Base-by-base conservation (phyloP, 1,139 yeast genomes). In the Yamadazyma mexicana region DNA sequence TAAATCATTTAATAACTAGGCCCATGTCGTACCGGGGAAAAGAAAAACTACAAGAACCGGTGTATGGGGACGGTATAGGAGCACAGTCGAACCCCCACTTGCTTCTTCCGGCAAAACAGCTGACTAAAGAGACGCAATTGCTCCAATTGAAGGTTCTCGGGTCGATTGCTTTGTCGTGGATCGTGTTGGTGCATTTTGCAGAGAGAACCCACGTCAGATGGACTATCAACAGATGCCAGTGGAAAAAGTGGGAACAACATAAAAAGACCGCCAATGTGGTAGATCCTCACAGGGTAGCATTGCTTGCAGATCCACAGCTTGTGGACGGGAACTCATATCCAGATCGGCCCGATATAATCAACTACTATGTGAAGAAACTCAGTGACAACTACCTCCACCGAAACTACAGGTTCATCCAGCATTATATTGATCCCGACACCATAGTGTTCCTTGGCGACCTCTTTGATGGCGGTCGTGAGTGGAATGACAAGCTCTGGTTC, bases 401-500 rank as follows among this genome's bases (percentile, higher is more conserved):
- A 45, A 89, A 91, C 54, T 86, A 89, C 76, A 74, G 75, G 43
- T 69, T 73, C 41, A 66, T 86, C 37, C 83, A 86, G 49, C 52
- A 64, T 7, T 50, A 64, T 3, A 69, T 92, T 39, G 78, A 81
- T 35, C 96, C 98, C 0, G 85, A 91, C 53, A 69, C 87, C 2
- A 79, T 81, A 1, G 62, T 91, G 5, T 92, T 88, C 55, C 65
- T 92, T 33, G 98, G 98, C 0, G 98, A 92, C 57, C 62, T 91
- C 43, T 87, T 91, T 55, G 98, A 92, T 60, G 98, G 98, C 11
- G 98, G 98, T 0, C 71, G 98, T 42, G 88, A 87, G 45, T 89
- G 96, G 95, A 68, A 64, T 4, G 55, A 57, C 38, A 46, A 51
- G 2, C 67, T 62, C 16, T 92, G 98, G 97, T 55, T 75, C 26